Base-by-base conservation (phyloP, 495 filamentous ascomycete genomes). In the Schizothecium vesticola region DNA sequence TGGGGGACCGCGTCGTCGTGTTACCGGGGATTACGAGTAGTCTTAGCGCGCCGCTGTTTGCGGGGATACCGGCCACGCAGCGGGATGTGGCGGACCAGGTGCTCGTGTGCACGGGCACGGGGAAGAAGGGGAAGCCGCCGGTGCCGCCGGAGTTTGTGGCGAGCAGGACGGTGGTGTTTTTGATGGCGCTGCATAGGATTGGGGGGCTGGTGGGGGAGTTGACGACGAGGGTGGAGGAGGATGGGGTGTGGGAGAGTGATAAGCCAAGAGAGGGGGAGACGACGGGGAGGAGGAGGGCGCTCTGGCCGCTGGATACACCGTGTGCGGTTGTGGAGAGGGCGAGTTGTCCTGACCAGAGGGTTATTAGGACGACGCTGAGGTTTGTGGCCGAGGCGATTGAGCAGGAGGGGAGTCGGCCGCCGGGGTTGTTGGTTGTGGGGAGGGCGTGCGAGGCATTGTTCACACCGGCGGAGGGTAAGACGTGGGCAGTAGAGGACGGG, bases 251-350 rank as follows among this genome's bases (percentile, higher is more conserved):
- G 16, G 76, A 76, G 58, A 78, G 80, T 24, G 79, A 78, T 9
- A 78, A 79, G 56, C 76, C 73, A 43, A 67, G 62, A 24, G 78
- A 76, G 69, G 78, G 59, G 21, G 73, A 73, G 28, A 71, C 75
- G 59, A 75, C 71, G 26, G 4, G 73, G 13, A 73, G 51, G 71
- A 74, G 43, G 24, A 74, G 83, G 67, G 67, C 28, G 26, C 64
- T 80, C 1, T 86, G 82, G 84, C 83, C 83, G 5, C 78, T 79
- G 57, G 75, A 82, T 22, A 93, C 91, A 3, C 93, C 94, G 0
- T 97, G 94, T 74, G 94, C 94, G 1, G 94, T 99, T 9, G 83
- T 99, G 56, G 95, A 99, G 77, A 84, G 95, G n/a, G 95, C 95
- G 0, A 94, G 90, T 56, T 99, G 95, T 76, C 89, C 92, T 0